Evolutionary conservation across 805 yeast genomes (phyloP), one percentile per base, ranked within the genome.

Genomic region (Monosporozyma solicola): DNA sequence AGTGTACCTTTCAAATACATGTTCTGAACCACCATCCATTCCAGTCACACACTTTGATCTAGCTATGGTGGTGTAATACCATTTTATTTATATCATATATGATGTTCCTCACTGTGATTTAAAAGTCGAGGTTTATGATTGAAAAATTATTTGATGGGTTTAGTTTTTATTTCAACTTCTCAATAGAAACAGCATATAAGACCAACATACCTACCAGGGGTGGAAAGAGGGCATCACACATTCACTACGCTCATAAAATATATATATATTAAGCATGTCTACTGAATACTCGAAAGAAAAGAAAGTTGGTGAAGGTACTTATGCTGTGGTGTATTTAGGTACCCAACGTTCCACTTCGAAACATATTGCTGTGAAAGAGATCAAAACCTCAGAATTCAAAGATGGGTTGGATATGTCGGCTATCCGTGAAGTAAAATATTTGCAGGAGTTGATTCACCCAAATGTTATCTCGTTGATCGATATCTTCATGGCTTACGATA

Each of bases 351-450:
- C 64, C 5, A 57, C 62, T 13, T 55, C 71, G 67, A 70, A 91
- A 51, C 74, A 76, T 50, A 84, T 94, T 35, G 99, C 99, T 58
- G 84, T 95, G 55, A 94, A 94, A 65, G 97, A 90, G 73, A 94
- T 94, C 75, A 94, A 94, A 63, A 85, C 95, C 0, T 95, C 95
- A 1, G 84, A 86, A 55, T 91, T 91, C 73, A 89, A 90, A 67
- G 98, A 94, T 71, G 99, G 99, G 0, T 72, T 94, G 51, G 99
- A 94, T 70, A 92, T 94, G 97, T 86, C 96, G 27, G 99, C 99
- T 41, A 80, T 90, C n/a, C 69, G 97, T 58, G 97, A 91, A 66
- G 89, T 90, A 57, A 91, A 90, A 62, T 89, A 86, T 62, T 71
- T 90, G 22, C 95, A 87, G 62, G 97, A 91, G 61, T 67, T 91